A percentile compares a stretch with the other conserved stretches of the same genome.
Evolutionary conservation across 2,329 filamentous ascomycete species (phyloP).

Genomic region (Knoxdaviesia capensis): DNA sequence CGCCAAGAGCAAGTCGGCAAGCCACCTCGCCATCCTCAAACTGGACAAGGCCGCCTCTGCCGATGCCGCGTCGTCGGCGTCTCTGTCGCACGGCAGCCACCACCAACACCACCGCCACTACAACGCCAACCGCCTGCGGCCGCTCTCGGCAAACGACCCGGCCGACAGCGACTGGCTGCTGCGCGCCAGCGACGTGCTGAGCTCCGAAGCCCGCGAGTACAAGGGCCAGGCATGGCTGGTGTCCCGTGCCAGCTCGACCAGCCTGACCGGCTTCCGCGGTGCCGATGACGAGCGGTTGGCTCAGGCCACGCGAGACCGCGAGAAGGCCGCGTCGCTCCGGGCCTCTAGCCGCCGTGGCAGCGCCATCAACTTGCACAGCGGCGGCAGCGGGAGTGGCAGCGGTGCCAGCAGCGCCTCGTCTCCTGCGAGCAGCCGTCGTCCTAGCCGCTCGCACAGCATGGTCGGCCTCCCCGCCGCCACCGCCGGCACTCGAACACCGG

Average conservation of each 20-base stretch:
- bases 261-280: constrained; percentile 29
- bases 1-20: constrained; percentile 43
- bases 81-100: constrained; percentile 2
- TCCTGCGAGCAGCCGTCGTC: constrained; percentile 21
- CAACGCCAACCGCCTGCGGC: background rate
- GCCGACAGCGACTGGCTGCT: constrained; percentile 45
- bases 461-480: constrained; percentile 14
- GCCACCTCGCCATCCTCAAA: constrained; percentile 21
- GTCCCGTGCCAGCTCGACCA: constrained; percentile 44
- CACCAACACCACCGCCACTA: constrained; percentile 4
- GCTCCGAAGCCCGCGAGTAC: constrained; percentile 40
- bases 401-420: constrained; percentile 8
- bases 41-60: constrained; percentile 5
- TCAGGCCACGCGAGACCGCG: constrained; percentile 28
- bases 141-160: constrained; percentile 10
- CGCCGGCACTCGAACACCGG: background rate
- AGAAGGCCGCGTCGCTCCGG: constrained; percentile 27
- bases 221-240: constrained; percentile 51
- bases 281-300: constrained; percentile 28
- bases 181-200: constrained; percentile 40
- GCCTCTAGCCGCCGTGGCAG: constrained; percentile 26
- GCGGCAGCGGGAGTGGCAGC: too few relatives aligned
- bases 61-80: background rate
- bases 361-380: constrained; percentile 15
- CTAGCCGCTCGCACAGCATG: constrained; percentile 28